Evolutionary conservation across 2,329 filamentous ascomycete species (phyloP).

Genomic region (Calonectria pseudoreteaudii): DNA sequence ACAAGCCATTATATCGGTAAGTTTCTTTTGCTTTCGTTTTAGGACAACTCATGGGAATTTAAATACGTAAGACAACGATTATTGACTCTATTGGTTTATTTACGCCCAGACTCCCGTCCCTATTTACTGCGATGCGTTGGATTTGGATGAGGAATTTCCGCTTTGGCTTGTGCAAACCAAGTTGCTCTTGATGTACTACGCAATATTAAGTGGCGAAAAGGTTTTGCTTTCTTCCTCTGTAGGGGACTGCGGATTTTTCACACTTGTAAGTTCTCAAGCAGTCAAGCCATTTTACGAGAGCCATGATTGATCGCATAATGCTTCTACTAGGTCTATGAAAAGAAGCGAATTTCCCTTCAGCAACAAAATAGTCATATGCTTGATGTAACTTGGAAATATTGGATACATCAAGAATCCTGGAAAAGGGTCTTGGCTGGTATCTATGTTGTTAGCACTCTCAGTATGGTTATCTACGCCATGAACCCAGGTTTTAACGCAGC

Average conservation of each 20-base stretch:
- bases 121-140: too few species aligned
- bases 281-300: background rate
- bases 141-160: background rate
- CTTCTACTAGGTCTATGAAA: background rate
- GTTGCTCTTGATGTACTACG: background rate
- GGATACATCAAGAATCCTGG: background rate
- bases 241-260: background rate
- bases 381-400: background rate
- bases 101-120: background rate
- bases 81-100: background rate
- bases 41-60: background rate
- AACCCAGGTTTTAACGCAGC: background rate
- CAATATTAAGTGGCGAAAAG: background rate
- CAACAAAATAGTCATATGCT: background rate
- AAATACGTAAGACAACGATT: background rate
- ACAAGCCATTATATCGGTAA: background rate
- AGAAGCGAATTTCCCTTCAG: background rate
- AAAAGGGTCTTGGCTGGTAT: background rate
- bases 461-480: background rate
- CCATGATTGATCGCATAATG: background rate
- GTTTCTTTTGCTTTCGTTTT: background rate
- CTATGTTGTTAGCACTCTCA: background rate
- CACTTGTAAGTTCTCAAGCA: background rate
- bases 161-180: background rate
- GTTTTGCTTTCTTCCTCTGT: background rate